Evolutionary conservation across 805 yeast species (phyloP).

Genomic region (Yarrowia sp.): DNA sequence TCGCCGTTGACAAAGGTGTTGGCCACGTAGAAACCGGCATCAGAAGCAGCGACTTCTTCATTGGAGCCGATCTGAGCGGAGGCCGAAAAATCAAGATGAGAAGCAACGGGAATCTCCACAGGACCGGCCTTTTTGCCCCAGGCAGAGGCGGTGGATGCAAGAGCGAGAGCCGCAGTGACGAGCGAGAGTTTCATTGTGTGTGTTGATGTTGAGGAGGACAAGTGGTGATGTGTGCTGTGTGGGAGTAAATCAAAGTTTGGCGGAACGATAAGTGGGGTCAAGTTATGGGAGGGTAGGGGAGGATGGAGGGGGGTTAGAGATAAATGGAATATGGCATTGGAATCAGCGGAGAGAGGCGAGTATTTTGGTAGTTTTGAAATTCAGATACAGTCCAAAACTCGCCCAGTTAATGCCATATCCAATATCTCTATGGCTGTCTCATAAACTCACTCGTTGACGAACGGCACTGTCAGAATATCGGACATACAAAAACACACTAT

Average conservation of each 20-base stretch:
- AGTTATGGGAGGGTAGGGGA: not conserved
- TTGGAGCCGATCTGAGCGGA: not conserved
- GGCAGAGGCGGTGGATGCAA: not conserved
- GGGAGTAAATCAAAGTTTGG: not conserved
- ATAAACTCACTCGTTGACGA: too few species aligned
- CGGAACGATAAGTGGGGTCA: not conserved
- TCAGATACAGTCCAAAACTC: too few species aligned
- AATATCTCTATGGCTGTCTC: too few species aligned
- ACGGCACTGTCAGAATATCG: too few species aligned
- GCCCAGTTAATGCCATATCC: too few species aligned
- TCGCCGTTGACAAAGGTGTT: conserved; percentile 34
- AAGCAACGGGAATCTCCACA: conserved; percentile 14
- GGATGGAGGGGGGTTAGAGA: not conserved
- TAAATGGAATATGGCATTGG: not conserved
- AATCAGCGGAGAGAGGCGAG: too few species aligned
- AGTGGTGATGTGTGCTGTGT: too few species aligned
- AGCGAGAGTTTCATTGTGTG: conserved; percentile 3
- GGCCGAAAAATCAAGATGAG: conserved; percentile 4
- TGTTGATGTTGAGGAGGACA: not conserved
- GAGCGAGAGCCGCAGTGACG: conserved; percentile 19
- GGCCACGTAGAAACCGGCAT: not conserved
- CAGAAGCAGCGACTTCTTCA: conserved; percentile 8
- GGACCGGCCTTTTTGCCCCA: conserved; percentile 24
- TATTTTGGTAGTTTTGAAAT: too few species aligned
- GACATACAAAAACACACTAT: not conserved